Conservation (phyloP, 2,329 filamentous ascomycete species). For the Pyrenophora teres region DNA sequence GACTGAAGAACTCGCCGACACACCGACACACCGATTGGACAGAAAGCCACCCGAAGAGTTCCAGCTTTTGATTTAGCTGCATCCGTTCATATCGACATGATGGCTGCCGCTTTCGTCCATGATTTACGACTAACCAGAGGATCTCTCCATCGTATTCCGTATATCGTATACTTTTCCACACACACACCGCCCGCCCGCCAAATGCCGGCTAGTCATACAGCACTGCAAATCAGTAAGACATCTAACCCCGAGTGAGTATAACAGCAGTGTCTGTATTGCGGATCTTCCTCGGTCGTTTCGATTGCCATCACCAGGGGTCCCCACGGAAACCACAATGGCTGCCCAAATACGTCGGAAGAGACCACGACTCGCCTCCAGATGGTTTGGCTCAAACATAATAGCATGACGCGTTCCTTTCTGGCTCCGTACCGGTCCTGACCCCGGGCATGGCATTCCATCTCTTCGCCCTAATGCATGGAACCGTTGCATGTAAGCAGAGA, state of each 20-base stretch:
- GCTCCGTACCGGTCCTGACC: neutral
- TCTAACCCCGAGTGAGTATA: neutral
- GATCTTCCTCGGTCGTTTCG: conserved; percentile 6
- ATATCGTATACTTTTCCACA: neutral
- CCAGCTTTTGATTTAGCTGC: neutral
- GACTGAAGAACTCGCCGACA: conserved; percentile 2
- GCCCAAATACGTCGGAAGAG: neutral
- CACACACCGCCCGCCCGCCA: neutral
- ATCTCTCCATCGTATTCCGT: neutral
- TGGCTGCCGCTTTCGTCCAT: too few species aligned
- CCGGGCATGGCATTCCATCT: neutral
- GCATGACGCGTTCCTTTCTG: neutral
- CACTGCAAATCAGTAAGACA: neutral
- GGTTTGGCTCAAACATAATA: neutral
- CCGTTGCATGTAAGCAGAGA: too few species aligned
- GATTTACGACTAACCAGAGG: neutral
- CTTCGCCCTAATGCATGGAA: too few species aligned
- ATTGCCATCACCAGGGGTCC: conserved; percentile 5
- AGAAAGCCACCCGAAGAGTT: neutral
- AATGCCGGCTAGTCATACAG: conserved; percentile 4
- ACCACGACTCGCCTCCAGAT: neutral
- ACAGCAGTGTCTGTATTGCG: neutral
- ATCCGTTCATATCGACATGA: neutral
- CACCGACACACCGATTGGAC: conserved; percentile 3
- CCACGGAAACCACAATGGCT: neutral